Evolutionary conservation across 2,329 filamentous ascomycete species (phyloP).

Genomic region (Aspergillus latus): DNA sequence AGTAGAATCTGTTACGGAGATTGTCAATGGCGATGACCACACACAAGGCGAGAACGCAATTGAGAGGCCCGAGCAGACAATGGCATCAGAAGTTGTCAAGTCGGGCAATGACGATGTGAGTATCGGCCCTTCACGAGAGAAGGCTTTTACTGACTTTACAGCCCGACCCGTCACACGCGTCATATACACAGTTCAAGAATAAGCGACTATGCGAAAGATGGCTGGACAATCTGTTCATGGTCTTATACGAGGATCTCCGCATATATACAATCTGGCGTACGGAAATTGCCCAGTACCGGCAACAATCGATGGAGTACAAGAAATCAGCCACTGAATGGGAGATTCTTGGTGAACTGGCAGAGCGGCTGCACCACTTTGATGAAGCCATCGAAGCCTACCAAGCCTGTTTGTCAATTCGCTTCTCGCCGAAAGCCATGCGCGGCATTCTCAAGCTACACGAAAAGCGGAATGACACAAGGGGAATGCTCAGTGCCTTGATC

Average conservation of each 20-base stretch:
- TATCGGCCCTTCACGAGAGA: background rate
- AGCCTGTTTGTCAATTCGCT: constrained; percentile 80
- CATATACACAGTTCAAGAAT: constrained; percentile 90
- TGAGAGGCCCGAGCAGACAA: constrained; percentile 77
- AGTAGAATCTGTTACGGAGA: constrained; percentile 25
- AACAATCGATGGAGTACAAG: constrained; percentile 92
- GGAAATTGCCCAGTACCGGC: constrained; percentile 92
- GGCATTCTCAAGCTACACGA: constrained; percentile 81
- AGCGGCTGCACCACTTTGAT: constrained; percentile 85
- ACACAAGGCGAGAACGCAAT: constrained; percentile 48
- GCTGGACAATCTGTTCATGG: constrained; percentile 99
- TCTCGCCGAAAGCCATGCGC: constrained; percentile 87
- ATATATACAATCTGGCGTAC: constrained; percentile 99
- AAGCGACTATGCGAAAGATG: constrained; percentile 96
- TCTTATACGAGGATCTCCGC: constrained; percentile 93
- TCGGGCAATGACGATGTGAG: constrained; percentile 70
- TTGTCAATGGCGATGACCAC: constrained; percentile 35
- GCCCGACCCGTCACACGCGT: constrained; percentile 65
- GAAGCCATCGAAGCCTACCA: constrained; percentile 93
- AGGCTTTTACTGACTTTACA: constrained; percentile 30
- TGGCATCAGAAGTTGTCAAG: constrained; percentile 75
- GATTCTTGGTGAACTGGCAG: constrained; percentile 87
- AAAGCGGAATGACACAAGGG: constrained; percentile 72
- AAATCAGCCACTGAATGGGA: constrained; percentile 98
- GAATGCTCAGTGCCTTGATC: constrained; percentile 80